phyloP scores from a whole-genome alignment of 176 grass and related monocot species.

The Ampelocalamus luodianensis region DNA sequence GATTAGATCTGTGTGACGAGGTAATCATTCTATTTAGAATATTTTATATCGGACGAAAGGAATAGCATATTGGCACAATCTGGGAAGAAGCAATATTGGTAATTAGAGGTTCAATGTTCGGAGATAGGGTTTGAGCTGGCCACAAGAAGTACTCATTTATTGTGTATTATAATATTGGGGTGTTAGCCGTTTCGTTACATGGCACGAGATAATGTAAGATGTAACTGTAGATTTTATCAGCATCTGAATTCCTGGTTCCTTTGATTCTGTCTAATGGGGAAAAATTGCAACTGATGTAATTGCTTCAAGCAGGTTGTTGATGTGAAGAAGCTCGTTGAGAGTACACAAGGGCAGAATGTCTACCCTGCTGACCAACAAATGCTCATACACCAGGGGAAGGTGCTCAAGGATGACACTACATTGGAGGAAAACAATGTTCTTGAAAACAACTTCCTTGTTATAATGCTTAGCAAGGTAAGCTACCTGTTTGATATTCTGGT shows the following conservation, averaged over 20 bases:
- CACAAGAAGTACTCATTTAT: background rate
- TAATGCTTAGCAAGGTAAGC: conserved; percentile 84
- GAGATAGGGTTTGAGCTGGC: background rate
- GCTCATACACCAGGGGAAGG: conserved; percentile 79
- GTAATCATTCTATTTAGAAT: background rate
- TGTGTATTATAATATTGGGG: background rate
- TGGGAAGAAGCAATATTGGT: background rate
- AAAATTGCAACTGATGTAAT: conserved; percentile 5
- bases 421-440: conserved; percentile 80
- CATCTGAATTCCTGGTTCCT: conserved; percentile 6
- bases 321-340: conserved; percentile 78
- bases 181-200: background rate
- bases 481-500: conserved; percentile 36
- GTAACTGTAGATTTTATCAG: background rate
- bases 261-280: conserved; percentile 3
- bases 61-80: background rate
- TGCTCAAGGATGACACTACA: conserved; percentile 76
- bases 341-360: conserved; percentile 58
- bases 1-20: background rate
- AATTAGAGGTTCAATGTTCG: background rate
- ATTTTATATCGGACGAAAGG: background rate
- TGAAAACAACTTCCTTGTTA: conserved; percentile 79
- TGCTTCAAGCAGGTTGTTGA: conserved; percentile 60
- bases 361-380: conserved; percentile 85
- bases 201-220: background rate